Evolutionary conservation across 2,329 filamentous ascomycete species (phyloP).

Genomic region (Pseudogymnoascus sp.): DNA sequence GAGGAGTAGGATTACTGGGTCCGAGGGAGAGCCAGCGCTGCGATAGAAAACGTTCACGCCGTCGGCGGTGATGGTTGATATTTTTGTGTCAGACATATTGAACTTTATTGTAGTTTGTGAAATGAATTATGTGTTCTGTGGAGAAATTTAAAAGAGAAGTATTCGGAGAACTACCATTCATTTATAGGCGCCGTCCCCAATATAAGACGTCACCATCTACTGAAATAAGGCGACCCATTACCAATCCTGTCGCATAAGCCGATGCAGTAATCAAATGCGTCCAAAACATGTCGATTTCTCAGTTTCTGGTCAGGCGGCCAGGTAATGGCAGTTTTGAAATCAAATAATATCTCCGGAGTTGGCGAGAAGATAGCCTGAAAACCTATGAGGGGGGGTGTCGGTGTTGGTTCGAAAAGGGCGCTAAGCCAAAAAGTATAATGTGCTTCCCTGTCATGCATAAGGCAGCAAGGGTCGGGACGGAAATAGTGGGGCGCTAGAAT

Average conservation of each 20-base stretch:
- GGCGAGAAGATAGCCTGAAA: neutral
- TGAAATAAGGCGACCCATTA: neutral
- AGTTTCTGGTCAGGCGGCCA: neutral
- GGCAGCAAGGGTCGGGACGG: neutral
- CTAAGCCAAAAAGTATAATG: neutral
- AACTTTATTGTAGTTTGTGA: neutral
- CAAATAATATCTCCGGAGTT: neutral
- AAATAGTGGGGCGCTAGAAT: neutral
- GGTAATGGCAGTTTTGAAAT: neutral
- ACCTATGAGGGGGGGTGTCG: neutral
- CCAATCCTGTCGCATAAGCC: neutral
- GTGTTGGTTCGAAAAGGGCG: neutral
- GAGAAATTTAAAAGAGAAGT: neutral
- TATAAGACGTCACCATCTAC: neutral
- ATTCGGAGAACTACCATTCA: neutral
- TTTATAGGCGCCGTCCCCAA: neutral
- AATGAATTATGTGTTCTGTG: neutral
- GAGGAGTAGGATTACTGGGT: conserved; percentile 35
- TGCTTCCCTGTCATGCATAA: neutral
- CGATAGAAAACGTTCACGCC: conserved; percentile 33
- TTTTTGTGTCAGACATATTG: neutral
- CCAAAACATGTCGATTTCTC: neutral
- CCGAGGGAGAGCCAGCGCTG: conserved; percentile 25
- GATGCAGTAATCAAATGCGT: neutral
- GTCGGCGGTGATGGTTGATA: neutral